Percentiles rank a stretch among this genome's conserved stretches.
Evolutionary conservation across 1,284 basidiomycete genomes (phyloP).

Genomic region (Coriolopsis trogii): DNA sequence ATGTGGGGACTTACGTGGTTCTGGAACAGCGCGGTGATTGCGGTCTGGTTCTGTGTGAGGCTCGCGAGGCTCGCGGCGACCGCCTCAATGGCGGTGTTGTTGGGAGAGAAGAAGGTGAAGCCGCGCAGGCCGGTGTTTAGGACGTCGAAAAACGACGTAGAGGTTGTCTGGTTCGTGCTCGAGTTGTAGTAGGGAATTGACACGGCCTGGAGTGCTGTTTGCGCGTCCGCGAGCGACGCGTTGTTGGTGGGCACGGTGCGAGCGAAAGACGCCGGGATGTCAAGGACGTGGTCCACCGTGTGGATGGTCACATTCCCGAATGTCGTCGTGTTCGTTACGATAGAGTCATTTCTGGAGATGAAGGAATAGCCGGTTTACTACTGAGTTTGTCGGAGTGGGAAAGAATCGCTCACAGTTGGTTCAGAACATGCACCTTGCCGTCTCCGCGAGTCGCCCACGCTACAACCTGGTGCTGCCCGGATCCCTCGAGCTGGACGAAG

Average conservation of each 20-base stretch:
- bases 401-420: constrained; percentile 50
- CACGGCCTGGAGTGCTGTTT: constrained; percentile 35
- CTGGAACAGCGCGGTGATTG: constrained; percentile 48
- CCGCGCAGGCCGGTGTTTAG: constrained; percentile 47
- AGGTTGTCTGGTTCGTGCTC: constrained; percentile 36
- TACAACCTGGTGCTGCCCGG: constrained; percentile 57
- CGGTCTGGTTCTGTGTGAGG: constrained; percentile 49
- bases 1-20: constrained; percentile 77
- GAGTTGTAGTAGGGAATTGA: constrained; percentile 25
- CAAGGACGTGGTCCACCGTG: constrained; percentile 53
- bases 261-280: constrained; percentile 54
- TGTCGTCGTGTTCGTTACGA: constrained; percentile 47
- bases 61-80: constrained; percentile 37
- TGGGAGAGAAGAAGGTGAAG: constrained; percentile 74
- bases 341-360: constrained; percentile 43
- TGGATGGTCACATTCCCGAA: constrained; percentile 55
- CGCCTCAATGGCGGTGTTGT: constrained; percentile 50
- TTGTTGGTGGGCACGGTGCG: constrained; percentile 47
- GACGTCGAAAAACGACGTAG: constrained; percentile 39
- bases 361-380: background rate
- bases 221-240: constrained; percentile 38
- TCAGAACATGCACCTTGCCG: constrained; percentile 52
- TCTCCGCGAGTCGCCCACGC: constrained; percentile 54
- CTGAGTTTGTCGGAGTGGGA: background rate
- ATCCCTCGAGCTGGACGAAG: constrained; percentile 53